These are phyloP conservation scores for Fusarium camptoceras DNA, from an alignment of 2,329 filamentous ascomycete species.

Conservation along the genomic window DNA sequence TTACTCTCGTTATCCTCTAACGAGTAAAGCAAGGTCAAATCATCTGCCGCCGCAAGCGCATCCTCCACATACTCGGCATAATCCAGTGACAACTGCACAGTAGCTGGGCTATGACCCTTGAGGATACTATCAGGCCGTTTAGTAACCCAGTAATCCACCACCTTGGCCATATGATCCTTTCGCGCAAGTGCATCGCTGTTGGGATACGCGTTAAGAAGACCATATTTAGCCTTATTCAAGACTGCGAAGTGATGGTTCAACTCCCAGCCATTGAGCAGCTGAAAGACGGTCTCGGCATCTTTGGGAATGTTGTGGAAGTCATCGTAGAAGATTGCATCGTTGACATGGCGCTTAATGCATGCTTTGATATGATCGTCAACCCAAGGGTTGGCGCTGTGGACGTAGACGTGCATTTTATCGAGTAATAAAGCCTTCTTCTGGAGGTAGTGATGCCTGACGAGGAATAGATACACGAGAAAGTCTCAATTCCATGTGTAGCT, in stretches of 20 bases:
- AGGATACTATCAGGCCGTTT: slow-evolving; percentile 52
- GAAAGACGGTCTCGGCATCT: slow-evolving; percentile 43
- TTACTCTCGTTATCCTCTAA: slow-evolving; percentile 51
- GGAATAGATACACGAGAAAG: not conserved
- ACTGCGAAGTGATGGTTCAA: slow-evolving; percentile 51
- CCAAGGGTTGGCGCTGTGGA: slow-evolving; percentile 47
- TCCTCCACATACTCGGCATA: slow-evolving; percentile 56
- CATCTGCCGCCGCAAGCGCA: slow-evolving; percentile 52
- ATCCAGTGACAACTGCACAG: slow-evolving; percentile 52
- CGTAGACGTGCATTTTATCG: slow-evolving; percentile 39
- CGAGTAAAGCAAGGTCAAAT: slow-evolving; percentile 51
- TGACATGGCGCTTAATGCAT: slow-evolving; percentile 48
- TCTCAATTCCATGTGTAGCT: slow-evolving; percentile 21
- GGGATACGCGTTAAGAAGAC: slow-evolving; percentile 54
- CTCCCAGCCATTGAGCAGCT: slow-evolving; percentile 52
- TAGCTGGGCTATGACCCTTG: slow-evolving; percentile 48
- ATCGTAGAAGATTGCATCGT: slow-evolving; percentile 47
- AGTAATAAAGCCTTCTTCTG: slow-evolving; percentile 26
- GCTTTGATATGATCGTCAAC: slow-evolving; percentile 49
- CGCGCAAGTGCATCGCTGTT: slow-evolving; percentile 55
- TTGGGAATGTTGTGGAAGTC: slow-evolving; percentile 46
- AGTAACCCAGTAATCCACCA: slow-evolving; percentile 53
- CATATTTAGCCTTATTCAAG: slow-evolving; percentile 46
- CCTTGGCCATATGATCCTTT: slow-evolving; percentile 52
- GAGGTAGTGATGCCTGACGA: slow-evolving; percentile 34